These are phyloP conservation scores for Brasenia schreberi DNA, from an alignment of 164 flowering plant species.

Conservation along the genomic window DNA sequence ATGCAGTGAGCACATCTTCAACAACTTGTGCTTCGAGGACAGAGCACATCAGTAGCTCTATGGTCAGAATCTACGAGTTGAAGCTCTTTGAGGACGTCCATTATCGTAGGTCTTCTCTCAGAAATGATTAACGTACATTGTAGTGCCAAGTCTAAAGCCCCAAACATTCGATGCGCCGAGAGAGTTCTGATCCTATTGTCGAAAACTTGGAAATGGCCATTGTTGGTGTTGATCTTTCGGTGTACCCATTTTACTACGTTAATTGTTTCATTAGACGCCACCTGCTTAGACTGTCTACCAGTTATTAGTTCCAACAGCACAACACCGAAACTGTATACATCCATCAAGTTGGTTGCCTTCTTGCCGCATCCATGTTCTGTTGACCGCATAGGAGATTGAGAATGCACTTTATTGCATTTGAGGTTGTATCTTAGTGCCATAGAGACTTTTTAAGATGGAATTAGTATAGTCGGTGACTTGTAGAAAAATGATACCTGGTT, in stretches of 20 bases:
- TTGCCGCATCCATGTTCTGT: too few species aligned
- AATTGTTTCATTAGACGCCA: constrained; percentile 24
- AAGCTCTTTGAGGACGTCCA: constrained; percentile 47
- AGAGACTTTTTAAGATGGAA: too few species aligned
- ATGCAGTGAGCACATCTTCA: too few species aligned
- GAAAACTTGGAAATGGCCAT: constrained; percentile 48
- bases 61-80: constrained; percentile 26
- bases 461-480: not conserved
- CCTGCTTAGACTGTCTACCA: too few species aligned
- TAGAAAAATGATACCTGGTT: not conserved
- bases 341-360: too few species aligned
- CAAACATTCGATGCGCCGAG: constrained; percentile 37
- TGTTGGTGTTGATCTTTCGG: constrained; percentile 51
- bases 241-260: constrained; percentile 77
- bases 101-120: constrained; percentile 66
- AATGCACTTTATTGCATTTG: not conserved
- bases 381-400: too few species aligned
- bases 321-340: too few species aligned
- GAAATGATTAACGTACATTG: constrained; percentile 64
- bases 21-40: too few species aligned
- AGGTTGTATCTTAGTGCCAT: too few species aligned
- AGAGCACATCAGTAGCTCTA: too few species aligned
- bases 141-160: constrained; percentile 58
- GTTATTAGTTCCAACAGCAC: too few species aligned
- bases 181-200: constrained; percentile 31